phyloP scores from a whole-genome alignment of 148 eudicot species.

The Mesembryanthemum crystallinum region DNA sequence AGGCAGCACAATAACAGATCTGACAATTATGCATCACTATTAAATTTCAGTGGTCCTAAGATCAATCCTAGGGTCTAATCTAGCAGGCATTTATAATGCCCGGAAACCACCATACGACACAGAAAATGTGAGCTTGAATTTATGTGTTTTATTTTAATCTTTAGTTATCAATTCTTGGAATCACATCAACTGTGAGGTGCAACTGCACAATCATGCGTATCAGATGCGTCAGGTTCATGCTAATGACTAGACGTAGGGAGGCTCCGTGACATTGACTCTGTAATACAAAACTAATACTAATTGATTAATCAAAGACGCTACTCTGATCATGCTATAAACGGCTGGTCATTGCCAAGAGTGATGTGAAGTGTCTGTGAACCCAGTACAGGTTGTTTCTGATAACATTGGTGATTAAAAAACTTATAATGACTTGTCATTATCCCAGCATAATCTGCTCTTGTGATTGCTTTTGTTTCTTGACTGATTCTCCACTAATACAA shows the following conservation, averaged over 20 bases:
- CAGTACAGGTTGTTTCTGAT: neutral
- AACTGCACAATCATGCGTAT: slow-evolving; percentile 5
- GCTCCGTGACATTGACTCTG: neutral
- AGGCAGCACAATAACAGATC: too few relatives aligned
- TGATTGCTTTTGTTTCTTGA: slow-evolving; percentile 3
- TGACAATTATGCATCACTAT: too few relatives aligned
- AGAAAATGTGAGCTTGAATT: neutral
- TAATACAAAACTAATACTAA: too few relatives aligned
- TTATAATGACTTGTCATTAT: neutral
- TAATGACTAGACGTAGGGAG: neutral
- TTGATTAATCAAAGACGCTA: neutral
- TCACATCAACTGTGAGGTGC: neutral
- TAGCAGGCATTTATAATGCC: neutral
- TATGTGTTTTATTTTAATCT: neutral
- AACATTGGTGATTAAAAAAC: neutral
- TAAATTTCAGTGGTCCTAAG: neutral
- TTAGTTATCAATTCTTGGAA: neutral
- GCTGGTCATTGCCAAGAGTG: neutral
- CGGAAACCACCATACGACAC: neutral
- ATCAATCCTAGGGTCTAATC: neutral
- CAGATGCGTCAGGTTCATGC: neutral
- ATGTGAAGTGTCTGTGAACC: slow-evolving; percentile 4
- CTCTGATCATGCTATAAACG: neutral
- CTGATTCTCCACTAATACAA: neutral
- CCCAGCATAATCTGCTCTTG: neutral